Percentiles rank a stretch among this genome's conserved stretches.
phyloP scores from a whole-genome alignment of 805 yeast genomes.

The Hanseniaspora thailandica region DNA sequence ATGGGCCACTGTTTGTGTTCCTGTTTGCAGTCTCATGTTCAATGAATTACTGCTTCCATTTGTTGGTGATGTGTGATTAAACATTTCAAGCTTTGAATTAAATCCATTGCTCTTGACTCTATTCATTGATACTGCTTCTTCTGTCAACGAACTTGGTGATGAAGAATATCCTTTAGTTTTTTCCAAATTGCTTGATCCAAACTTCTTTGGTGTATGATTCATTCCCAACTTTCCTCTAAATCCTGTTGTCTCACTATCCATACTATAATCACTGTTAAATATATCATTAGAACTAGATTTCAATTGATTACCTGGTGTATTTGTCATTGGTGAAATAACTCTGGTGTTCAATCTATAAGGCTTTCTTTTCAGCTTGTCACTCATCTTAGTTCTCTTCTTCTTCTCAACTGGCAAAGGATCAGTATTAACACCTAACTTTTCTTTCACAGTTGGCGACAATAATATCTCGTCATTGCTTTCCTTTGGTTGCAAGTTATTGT shows the following conservation, averaged over 20 bases:
- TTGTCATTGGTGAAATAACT: slow-evolving; percentile 11
- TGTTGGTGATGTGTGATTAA: background rate
- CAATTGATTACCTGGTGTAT: background rate
- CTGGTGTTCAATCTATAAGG: slow-evolving; percentile 14
- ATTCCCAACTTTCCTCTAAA: background rate
- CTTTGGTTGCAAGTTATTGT: background rate
- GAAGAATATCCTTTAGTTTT: background rate
- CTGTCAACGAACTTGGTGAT: background rate
- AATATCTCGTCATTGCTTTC: background rate
- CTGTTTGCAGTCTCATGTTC: slow-evolving; percentile 3
- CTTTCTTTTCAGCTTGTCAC: slow-evolving; percentile 12
- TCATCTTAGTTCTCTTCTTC: slow-evolving; percentile 9
- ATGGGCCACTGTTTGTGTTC: slow-evolving; percentile 12
- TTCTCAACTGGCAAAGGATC: background rate
- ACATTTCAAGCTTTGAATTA: background rate
- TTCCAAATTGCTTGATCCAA: background rate
- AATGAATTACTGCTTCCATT: background rate
- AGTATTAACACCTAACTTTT: background rate
- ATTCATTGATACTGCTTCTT: background rate
- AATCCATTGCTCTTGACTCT: background rate
- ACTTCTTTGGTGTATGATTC: background rate
- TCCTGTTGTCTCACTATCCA: background rate
- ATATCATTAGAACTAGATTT: background rate
- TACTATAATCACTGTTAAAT: background rate
- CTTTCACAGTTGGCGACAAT: background rate